Evolutionary conservation across 2,329 filamentous ascomycete species (phyloP).

Genomic region (Penicillium sp.): DNA sequence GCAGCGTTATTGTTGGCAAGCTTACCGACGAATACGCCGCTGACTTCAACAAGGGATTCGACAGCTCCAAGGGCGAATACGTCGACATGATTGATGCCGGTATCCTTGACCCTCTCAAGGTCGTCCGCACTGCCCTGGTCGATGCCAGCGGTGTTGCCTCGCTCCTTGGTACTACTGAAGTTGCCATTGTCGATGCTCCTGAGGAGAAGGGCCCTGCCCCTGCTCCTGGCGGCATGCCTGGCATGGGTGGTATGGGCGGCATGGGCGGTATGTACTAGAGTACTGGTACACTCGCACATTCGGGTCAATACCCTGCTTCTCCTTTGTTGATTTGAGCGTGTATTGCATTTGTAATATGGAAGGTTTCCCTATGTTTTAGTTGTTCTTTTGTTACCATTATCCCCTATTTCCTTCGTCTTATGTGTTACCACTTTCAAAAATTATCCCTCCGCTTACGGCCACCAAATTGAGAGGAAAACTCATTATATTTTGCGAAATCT

Average conservation of each 20-base stretch:
- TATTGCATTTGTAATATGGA: slow-evolving; percentile 17
- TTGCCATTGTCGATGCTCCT: slow-evolving; percentile 91
- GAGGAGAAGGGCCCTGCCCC: slow-evolving; percentile 76
- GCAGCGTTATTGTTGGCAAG: slow-evolving; percentile 95
- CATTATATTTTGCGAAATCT: slow-evolving; percentile 1
- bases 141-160: slow-evolving; percentile 96
- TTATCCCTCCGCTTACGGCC: slow-evolving; percentile 8
- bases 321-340: slow-evolving; percentile 15
- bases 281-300: neutral
- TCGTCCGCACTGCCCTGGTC: slow-evolving; percentile 91
- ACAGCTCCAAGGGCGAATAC: slow-evolving; percentile 95
- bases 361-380: slow-evolving; percentile 2
- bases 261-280: slow-evolving; percentile 60
- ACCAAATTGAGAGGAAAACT: neutral
- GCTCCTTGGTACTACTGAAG: slow-evolving; percentile 94
- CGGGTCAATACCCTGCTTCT: neutral
- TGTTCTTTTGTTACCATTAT: slow-evolving; percentile 3
- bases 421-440: slow-evolving; percentile 8
- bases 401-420: slow-evolving; percentile 4
- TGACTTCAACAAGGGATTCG: slow-evolving; percentile 98
- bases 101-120: slow-evolving; percentile 99
- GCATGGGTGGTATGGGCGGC: slow-evolving; percentile 61
- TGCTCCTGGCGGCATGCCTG: slow-evolving; percentile 46
- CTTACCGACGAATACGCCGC: slow-evolving; percentile 85
- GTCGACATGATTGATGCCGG: slow-evolving; percentile 96